These are phyloP conservation scores for Coemansia sp. DNA, from an alignment of 192 early-diverging fungal genomes.

Conservation along the genomic window DNA sequence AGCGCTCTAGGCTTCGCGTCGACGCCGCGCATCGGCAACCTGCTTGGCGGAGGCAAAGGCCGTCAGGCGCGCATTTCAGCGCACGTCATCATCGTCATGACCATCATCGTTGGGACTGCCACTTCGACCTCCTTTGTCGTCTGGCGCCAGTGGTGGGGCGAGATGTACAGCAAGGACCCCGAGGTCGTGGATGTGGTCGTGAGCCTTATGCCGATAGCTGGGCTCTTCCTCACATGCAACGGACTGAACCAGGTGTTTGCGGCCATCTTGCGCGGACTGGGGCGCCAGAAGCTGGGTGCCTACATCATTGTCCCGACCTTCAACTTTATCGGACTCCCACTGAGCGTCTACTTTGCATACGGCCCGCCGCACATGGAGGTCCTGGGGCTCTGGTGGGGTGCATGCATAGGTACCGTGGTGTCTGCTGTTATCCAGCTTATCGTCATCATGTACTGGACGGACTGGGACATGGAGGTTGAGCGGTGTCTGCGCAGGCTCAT, in stretches of 20 bases:
- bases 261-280: constrained; percentile 56
- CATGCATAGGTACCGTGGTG: constrained; percentile 52
- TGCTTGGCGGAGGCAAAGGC: constrained; percentile 62
- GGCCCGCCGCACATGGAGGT: constrained; percentile 58
- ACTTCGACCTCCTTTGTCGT: constrained; percentile 62
- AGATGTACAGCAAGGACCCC: constrained; percentile 51
- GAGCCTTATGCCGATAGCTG: constrained; percentile 33
- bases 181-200: constrained; percentile 28
- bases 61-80: constrained; percentile 58
- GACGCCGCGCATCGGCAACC: constrained; percentile 76
- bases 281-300: constrained; percentile 56
- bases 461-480: constrained; percentile 40
- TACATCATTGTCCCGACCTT: constrained; percentile 51
- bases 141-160: constrained; percentile 60
- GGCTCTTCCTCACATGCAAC: constrained; percentile 46
- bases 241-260: constrained; percentile 62
- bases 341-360: constrained; percentile 52
- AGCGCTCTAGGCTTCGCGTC: constrained; percentile 76
- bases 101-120: constrained; percentile 54
- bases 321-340: constrained; percentile 53
- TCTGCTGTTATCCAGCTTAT: constrained; percentile 30
- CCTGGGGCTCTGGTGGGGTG: constrained; percentile 64
- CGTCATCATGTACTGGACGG: constrained; percentile 18
- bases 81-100: constrained; percentile 56
- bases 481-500: constrained; percentile 33